Evolutionary conservation across 345 rosid genomes (phyloP), one percentile per base, ranked within the genome.

Genomic region (Turnera subulata): DNA sequence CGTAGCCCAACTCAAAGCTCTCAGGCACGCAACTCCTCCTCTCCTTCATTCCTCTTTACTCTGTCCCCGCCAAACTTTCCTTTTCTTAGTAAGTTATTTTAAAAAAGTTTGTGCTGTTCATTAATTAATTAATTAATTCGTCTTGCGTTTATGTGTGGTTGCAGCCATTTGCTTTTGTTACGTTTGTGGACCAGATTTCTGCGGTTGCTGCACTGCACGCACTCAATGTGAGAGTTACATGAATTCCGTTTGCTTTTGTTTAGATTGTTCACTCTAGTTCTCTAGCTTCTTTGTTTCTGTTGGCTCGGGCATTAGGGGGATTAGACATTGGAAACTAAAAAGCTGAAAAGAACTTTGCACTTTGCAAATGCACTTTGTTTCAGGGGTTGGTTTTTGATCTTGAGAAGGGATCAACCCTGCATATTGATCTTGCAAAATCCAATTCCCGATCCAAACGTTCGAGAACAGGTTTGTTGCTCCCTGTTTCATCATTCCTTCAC

Each of bases 311-410:
- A n/a, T n/a, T n/a, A n/a, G n/a, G n/a, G n/a, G n/a, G n/a, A n/a
- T n/a, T n/a, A n/a, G n/a, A n/a, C n/a, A n/a, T n/a, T n/a, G n/a
- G n/a, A n/a, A n/a, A n/a, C n/a, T n/a, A n/a, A n/a, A n/a, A n/a
- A n/a, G n/a, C n/a, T n/a, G n/a, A n/a, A n/a, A n/a, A n/a, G n/a
- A n/a, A n/a, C n/a, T n/a, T n/a, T n/a, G n/a, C n/a, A n/a, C n/a
- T n/a, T n/a, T n/a, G n/a, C n/a, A n/a, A n/a, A n/a, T n/a, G n/a
- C n/a, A n/a, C 50, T 16, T 64, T 71, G 43, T 35, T 66, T 46
- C 83, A 86, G 95, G 91, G 96, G 22, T 82, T 86, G 87, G 82
- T 84, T 50, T 92, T 89, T 75, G 98, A 89, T 57, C 93, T 84
- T 64, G 98, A 89, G 77, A 86, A 80, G 69, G 91, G 85, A 46